phyloP scores from a whole-genome alignment of 1,284 basidiomycete species.

The Austropuccinia psidii region DNA sequence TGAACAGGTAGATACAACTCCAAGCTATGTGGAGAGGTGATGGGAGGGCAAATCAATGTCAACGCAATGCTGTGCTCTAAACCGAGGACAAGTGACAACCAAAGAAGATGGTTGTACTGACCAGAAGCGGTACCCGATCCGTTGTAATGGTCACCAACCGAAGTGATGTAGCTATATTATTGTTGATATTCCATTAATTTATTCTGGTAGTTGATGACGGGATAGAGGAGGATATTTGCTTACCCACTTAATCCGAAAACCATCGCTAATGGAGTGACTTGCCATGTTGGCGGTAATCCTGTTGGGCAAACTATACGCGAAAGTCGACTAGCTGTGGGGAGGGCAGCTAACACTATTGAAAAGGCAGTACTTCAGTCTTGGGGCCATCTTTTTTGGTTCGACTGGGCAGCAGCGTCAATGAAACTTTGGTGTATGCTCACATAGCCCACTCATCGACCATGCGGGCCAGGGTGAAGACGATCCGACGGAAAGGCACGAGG shows the following conservation, averaged over 20 bases:
- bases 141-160: constrained; percentile 24
- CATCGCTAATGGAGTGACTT: constrained; percentile 28
- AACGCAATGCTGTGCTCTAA: too few species aligned
- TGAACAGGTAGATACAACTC: constrained; percentile 34
- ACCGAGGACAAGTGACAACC: too few species aligned
- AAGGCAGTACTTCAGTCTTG: too few species aligned
- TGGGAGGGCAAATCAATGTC: too few species aligned
- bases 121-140: constrained; percentile 33
- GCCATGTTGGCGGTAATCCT: constrained; percentile 27
- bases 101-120: too few species aligned
- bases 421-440: background rate
- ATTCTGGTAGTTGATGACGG: background rate
- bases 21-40: background rate
- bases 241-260: constrained; percentile 32
- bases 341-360: constrained; percentile 12
- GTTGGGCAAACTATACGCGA: background rate
- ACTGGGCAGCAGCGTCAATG: background rate
- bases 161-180: constrained; percentile 22
- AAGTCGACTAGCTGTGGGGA: constrained; percentile 23
- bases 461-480: constrained; percentile 34
- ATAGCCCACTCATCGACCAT: constrained; percentile 27
- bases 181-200: background rate
- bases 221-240: background rate
- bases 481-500: constrained; percentile 4
- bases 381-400: too few species aligned